phyloP scores from a whole-genome alignment of 2,329 filamentous ascomycete genomes.

The Fusarium concolor region DNA sequence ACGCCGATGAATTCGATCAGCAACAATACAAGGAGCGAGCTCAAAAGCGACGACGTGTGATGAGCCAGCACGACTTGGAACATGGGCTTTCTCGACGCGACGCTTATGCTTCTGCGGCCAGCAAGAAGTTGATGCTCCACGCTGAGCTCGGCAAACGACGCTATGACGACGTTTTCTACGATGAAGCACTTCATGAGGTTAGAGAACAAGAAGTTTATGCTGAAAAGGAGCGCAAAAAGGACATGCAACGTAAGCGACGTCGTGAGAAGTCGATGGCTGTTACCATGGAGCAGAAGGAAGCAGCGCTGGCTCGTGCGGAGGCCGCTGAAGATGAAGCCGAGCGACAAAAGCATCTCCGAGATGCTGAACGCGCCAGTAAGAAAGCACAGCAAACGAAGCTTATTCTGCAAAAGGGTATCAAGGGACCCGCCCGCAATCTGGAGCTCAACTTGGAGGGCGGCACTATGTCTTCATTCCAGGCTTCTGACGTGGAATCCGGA shows the following conservation, averaged over 20 bases:
- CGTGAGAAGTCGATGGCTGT: constrained; percentile 96
- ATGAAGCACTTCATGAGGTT: constrained; percentile 85
- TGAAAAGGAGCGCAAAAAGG: constrained; percentile 99
- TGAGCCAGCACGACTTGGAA: constrained; percentile 70
- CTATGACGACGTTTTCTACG: constrained; percentile 81
- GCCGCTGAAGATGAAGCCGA: constrained; percentile 85
- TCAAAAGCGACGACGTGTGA: constrained; percentile 76
- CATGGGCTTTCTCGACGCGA: constrained; percentile 72
- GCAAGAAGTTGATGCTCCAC: constrained; percentile 74
- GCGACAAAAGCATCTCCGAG: constrained; percentile 81
- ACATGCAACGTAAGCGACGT: constrained; percentile 97
- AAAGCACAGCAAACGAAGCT: constrained; percentile 92
- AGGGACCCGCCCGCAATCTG: constrained; percentile 76
- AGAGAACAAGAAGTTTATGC: constrained; percentile 90
- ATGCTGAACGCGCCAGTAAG: constrained; percentile 90
- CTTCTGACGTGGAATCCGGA: constrained; percentile 66
- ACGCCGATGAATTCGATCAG: constrained; percentile 58
- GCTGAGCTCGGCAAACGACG: constrained; percentile 78
- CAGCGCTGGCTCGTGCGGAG: constrained; percentile 81
- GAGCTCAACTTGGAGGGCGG: constrained; percentile 87
- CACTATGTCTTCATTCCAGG: constrained; percentile 85
- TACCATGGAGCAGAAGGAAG: constrained; percentile 89
- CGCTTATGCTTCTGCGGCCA: constrained; percentile 70
- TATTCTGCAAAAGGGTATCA: constrained; percentile 87
- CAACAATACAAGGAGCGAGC: constrained; percentile 65